These are phyloP conservation scores for Fragaria nilgerrensis DNA, from an alignment of 306 rosid species.

Conservation along the genomic window DNA sequence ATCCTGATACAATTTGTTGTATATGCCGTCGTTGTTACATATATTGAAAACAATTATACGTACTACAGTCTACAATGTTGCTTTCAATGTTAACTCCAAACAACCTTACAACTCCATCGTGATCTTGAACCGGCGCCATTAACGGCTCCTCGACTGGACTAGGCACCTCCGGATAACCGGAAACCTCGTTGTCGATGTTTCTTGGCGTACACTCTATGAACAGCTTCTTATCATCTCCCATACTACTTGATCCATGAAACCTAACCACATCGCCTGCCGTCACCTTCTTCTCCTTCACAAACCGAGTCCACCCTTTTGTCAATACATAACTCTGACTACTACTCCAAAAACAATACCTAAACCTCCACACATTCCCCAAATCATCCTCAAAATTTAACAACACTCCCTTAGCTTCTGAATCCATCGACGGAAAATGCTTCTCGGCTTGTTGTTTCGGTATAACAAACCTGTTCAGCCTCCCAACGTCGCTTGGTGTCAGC, in stretches of 20 bases:
- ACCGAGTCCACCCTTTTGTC: slow-evolving; percentile 46
- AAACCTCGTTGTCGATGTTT: not conserved
- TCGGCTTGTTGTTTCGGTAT: slow-evolving; percentile 47
- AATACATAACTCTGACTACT: slow-evolving; percentile 48
- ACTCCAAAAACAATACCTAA: slow-evolving; percentile 46
- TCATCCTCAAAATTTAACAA: slow-evolving; percentile 33
- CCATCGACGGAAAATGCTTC: slow-evolving; percentile 32
- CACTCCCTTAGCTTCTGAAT: slow-evolving; percentile 22
- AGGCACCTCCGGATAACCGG: not conserved
- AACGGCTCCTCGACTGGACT: not conserved
- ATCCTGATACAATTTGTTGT: no score
- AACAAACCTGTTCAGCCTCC: slow-evolving; percentile 41
- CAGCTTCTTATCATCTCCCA: slow-evolving; percentile 26
- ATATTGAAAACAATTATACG: not conserved
- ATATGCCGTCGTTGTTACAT: not conserved
- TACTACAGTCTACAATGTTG: not conserved
- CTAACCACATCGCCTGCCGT: slow-evolving; percentile 37
- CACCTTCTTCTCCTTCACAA: slow-evolving; percentile 46
- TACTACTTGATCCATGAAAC: slow-evolving; percentile 24
- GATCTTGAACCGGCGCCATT: slow-evolving; percentile 3
- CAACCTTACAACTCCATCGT: slow-evolving; percentile 28
- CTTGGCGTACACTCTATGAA: slow-evolving; percentile 17
- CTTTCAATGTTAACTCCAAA: slow-evolving; percentile 39
- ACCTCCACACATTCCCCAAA: slow-evolving; percentile 37
- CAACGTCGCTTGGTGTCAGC: slow-evolving; percentile 51